These are phyloP conservation scores for Lasiosphaeris hirsuta DNA, from an alignment of 495 filamentous ascomycete species.

Conservation along the genomic window DNA sequence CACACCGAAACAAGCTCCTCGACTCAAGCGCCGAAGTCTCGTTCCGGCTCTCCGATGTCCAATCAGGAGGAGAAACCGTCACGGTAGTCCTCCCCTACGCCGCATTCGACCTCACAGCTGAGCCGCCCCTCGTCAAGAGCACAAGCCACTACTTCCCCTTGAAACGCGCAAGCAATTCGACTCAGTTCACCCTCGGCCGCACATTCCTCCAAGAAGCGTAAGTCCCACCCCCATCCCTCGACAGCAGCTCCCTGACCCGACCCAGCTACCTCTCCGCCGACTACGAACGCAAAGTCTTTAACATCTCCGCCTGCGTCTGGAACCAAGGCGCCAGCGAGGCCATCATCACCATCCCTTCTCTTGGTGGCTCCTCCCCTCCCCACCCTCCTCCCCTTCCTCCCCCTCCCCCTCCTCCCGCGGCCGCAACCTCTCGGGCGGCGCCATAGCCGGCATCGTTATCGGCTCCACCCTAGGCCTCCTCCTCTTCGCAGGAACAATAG, in stretches of 20 bases:
- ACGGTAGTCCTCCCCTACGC: slow-evolving; percentile 52
- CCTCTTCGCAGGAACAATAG: slow-evolving; percentile 19
- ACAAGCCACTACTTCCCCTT: slow-evolving; percentile 51
- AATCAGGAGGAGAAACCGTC: slow-evolving; percentile 39
- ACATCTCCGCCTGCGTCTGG: slow-evolving; percentile 42
- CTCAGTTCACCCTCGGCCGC: slow-evolving; percentile 54
- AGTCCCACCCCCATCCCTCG: not conserved
- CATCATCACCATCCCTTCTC: slow-evolving; percentile 31
- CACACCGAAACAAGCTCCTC: slow-evolving; percentile 40
- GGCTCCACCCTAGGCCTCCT: slow-evolving; percentile 21
- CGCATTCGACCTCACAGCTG: slow-evolving; percentile 49
- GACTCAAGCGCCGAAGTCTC: slow-evolving; percentile 49
- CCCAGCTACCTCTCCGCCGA: slow-evolving; percentile 45
- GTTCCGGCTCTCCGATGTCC: slow-evolving; percentile 45
- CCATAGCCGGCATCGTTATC: slow-evolving; percentile 37
- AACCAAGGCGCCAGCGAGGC: slow-evolving; percentile 30
- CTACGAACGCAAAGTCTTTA: slow-evolving; percentile 46
- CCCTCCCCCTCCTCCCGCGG: no score
- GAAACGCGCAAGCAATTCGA: slow-evolving; percentile 44
- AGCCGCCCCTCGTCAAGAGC: slow-evolving; percentile 36
- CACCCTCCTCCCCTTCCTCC: no score
- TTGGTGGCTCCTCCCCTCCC: not conserved
- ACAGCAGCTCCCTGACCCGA: not conserved
- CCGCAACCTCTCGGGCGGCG: no score
- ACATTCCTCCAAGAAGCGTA: slow-evolving; percentile 57